These are phyloP conservation scores for Ulota crispa DNA, from an alignment of 225 moss, liverwort and hornwort species.

Conservation along the genomic window DNA sequence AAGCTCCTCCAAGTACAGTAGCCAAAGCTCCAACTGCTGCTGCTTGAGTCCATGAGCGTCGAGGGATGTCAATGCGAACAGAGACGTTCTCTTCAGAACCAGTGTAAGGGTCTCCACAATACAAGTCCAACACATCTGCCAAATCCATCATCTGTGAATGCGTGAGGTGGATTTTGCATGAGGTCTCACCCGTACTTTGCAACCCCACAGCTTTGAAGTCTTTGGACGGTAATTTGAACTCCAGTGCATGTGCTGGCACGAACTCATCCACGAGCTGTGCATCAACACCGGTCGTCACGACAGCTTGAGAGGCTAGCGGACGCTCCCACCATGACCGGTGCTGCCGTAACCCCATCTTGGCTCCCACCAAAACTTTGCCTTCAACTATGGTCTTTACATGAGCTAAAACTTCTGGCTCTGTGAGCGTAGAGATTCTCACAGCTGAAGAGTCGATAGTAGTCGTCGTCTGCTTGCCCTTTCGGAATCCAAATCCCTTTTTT, in stretches of 20 bases:
- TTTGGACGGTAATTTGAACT: slow-evolving; percentile 44
- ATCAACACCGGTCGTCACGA: slow-evolving; percentile 29
- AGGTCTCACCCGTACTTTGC: slow-evolving; percentile 40
- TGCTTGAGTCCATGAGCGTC: slow-evolving; percentile 62
- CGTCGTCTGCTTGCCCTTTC: slow-evolving; percentile 29
- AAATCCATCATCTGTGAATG: slow-evolving; percentile 84
- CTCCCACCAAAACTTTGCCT: slow-evolving; percentile 29
- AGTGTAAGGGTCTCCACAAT: slow-evolving; percentile 72
- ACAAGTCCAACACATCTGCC: slow-evolving; percentile 85
- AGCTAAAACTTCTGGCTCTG: slow-evolving; percentile 59
- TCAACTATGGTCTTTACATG: slow-evolving; percentile 44
- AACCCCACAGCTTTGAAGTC: slow-evolving; percentile 58
- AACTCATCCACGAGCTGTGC: slow-evolving; percentile 60
- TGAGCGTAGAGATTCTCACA: slow-evolving; percentile 56
- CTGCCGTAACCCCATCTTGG: slow-evolving; percentile 14
- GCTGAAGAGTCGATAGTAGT: slow-evolving; percentile 35
- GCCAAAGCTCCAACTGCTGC: slow-evolving; percentile 44
- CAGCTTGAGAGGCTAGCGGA: slow-evolving; percentile 27
- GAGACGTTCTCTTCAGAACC: slow-evolving; percentile 52
- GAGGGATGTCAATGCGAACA: slow-evolving; percentile 53
- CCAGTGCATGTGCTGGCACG: slow-evolving; percentile 65
- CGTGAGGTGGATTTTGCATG: slow-evolving; percentile 58
- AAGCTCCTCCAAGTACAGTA: slow-evolving; percentile 56
- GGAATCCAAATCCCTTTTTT: slow-evolving; percentile 23
- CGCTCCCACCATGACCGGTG: slow-evolving; percentile 72